Base-by-base conservation (phyloP, 192 early-diverging fungal genomes). In the Backusella tarrabulga region DNA sequence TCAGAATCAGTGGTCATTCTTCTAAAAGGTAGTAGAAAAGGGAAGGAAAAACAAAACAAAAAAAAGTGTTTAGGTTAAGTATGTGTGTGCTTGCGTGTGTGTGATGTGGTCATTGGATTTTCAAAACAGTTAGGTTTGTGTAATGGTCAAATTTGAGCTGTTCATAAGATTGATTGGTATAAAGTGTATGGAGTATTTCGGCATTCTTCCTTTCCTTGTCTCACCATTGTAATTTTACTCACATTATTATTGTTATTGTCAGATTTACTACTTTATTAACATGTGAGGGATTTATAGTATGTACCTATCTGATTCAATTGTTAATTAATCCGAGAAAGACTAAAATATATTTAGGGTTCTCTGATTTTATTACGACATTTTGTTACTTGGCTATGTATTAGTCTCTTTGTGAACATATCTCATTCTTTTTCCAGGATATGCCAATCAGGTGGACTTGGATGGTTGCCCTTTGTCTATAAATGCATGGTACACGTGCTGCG, bases 61-160 rank as follows among this genome's bases (percentile, higher is more conserved):
- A 60, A 60, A 14, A 63, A 63, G n/a, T 14, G 46, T n/a, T 44
- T 15, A 12, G 42, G 42, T 12, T 17, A 21, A 8, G 56, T 9
- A 23, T 26, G 4, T 21, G 56, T 56, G 0, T 23, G 8, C 4
- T 5, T 26, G 56, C 4, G 56, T 63, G 56, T 60, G 54, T 63
- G 56, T 63, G 56, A 63, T 63, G 23, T 63, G 56, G 56, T 63
- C 56, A 63, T 29, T 63, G 56, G 56, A 63, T 29, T 63, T 29
- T 63, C 56, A 26, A 63, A 29, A 63, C 56, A 29, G 26, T 63
- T 63, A 26, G 56, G 56, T 63, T 63, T 63, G 56, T 63, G 56
- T 63, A 63, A 63, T 63, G 9, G 23, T 63, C 56, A 63, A 29
- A 63, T 63, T 12, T 63, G 56, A 63, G 56, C 6, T 63, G 56